Evolutionary conservation across 352 stramenopile genomes (phyloP).

Genomic region (Phytophthora rubi): DNA sequence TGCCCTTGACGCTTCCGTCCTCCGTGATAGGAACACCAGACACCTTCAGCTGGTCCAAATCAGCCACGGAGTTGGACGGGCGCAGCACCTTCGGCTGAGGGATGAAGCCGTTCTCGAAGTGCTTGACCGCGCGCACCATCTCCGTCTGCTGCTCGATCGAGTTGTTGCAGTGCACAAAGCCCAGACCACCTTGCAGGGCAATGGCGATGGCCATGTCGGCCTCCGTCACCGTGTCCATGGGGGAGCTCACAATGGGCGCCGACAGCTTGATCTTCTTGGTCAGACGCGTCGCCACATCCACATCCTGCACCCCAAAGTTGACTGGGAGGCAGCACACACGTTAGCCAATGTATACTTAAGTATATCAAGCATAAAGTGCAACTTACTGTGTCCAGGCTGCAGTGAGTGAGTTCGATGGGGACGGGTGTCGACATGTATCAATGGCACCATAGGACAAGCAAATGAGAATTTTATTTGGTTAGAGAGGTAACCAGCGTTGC

Average conservation of each 20-base stretch:
- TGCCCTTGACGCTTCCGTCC: conserved; percentile 94
- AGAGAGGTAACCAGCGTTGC: conserved; percentile 4
- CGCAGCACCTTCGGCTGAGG: conserved; percentile 96
- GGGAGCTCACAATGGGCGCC: conserved; percentile 95
- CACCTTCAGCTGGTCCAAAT: conserved; percentile 94
- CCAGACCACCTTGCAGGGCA: conserved; percentile 97
- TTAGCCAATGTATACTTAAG: conserved; percentile 5
- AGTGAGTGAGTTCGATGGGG: not conserved
- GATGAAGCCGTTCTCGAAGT: conserved; percentile 99
- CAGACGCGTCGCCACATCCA: conserved; percentile 90
- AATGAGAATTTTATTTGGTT: conserved; percentile 12
- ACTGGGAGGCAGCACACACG: conserved; percentile 47
- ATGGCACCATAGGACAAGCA: conserved; percentile 2
- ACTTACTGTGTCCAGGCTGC: conserved; percentile 76
- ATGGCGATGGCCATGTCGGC: conserved; percentile 98
- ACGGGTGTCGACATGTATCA: not conserved
- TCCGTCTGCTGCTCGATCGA: conserved; percentile 93
- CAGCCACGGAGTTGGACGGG: conserved; percentile 91
- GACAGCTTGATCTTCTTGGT: conserved; percentile 95
- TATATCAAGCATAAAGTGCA: not conserved
- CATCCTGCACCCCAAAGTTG: conserved; percentile 93
- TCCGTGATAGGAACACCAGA: conserved; percentile 98
- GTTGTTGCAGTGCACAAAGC: conserved; percentile 99
- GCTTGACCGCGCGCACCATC: conserved; percentile 94
- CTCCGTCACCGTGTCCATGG: conserved; percentile 99